A percentile compares a stretch with the other conserved stretches of the same genome.
Conservation (phyloP, 2,329 filamentous ascomycete genomes). For the Corinectria fuckeliana region DNA sequence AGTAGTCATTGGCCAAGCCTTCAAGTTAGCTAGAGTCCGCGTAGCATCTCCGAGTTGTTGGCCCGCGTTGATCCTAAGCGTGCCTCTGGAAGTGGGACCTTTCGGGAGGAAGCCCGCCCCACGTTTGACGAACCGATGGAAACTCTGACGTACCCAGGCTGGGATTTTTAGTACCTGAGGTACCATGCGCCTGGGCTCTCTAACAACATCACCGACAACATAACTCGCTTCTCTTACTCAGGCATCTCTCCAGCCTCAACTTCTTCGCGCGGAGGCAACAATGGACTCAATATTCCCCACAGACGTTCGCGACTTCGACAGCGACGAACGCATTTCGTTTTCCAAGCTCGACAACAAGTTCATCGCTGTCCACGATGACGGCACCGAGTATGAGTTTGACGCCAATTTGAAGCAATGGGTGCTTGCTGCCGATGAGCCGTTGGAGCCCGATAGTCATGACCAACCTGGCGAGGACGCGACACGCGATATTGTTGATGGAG, state of each 20-base stretch:
- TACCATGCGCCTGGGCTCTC: conserved; percentile 14
- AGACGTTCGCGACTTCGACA: conserved; percentile 72
- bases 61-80: neutral
- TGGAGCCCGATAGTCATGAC: conserved; percentile 48
- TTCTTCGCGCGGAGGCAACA: neutral
- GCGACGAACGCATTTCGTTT: conserved; percentile 84
- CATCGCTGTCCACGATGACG: conserved; percentile 83
- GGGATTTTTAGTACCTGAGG: conserved; percentile 21
- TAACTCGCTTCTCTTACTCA: conserved; percentile 4
- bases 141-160: conserved; percentile 34
- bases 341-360: conserved; percentile 84
- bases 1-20: neutral
- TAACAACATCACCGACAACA: conserved; percentile 10
- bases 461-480: conserved; percentile 37
- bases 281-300: conserved; percentile 58
- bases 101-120: conserved; percentile 20
- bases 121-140: conserved; percentile 17
- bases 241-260: neutral
- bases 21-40: neutral
- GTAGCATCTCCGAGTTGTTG: neutral
- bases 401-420: conserved; percentile 75
- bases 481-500: conserved; percentile 34
- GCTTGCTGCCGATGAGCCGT: conserved; percentile 59
- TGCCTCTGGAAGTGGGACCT: conserved; percentile 10
- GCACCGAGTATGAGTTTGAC: conserved; percentile 86